Conservation (phyloP, 139 green algal genomes). For the Astrephomene gubernaculifera region DNA sequence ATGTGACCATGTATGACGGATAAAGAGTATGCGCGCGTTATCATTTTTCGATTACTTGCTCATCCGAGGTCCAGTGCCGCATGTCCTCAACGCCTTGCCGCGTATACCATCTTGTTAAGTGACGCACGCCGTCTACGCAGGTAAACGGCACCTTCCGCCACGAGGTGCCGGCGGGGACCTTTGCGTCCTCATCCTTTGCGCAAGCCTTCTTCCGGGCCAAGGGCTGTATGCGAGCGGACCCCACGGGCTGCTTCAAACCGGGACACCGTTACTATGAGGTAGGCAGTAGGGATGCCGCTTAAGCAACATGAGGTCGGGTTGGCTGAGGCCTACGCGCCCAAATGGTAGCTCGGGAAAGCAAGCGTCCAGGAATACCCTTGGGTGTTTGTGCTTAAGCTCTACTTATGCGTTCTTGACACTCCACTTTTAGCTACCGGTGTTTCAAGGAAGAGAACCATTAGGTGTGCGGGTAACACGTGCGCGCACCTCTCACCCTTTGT, state of each 20-base stretch:
- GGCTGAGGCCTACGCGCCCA: not conserved
- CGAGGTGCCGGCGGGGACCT: conserved; percentile 1
- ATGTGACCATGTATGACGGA: not conserved
- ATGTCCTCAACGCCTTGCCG: not conserved
- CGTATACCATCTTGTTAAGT: not conserved
- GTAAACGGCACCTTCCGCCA: not conserved
- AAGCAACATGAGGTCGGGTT: not conserved
- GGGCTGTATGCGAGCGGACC: conserved; percentile 13
- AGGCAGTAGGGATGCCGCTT: not conserved
- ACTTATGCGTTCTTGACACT: not conserved
- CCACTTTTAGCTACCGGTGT: not conserved
- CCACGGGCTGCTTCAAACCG: not conserved
- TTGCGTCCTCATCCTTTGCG: conserved; percentile 1
- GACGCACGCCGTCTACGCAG: not conserved
- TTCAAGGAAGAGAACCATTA: not conserved
- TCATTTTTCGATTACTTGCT: not conserved
- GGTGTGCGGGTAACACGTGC: not conserved
- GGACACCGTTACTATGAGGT: conserved; percentile 11
- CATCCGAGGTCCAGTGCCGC: not conserved
- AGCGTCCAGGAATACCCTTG: not conserved
- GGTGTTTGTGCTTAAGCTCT: not conserved
- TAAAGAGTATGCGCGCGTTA: not conserved
- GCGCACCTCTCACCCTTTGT: not conserved
- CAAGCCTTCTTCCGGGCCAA: conserved; percentile 7
- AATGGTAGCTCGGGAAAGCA: not conserved